Evolutionary conservation across 1,284 basidiomycete species (phyloP), one percentile per base, ranked within the genome.

Genomic region (Sphagnurus paluster): DNA sequence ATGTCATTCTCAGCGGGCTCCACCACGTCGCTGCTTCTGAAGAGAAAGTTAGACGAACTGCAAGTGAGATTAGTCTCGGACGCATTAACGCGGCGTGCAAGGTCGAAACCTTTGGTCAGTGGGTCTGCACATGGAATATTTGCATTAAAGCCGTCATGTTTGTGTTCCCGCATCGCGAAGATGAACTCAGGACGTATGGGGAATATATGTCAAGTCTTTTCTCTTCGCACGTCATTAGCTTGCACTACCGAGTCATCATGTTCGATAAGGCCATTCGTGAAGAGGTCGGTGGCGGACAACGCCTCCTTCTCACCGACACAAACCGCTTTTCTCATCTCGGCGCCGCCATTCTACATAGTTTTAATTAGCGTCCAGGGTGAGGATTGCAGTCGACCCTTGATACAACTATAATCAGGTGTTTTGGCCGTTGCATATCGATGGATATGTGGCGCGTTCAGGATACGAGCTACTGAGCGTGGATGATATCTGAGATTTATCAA

Each of bases 61-160:
- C 11, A 10, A 30, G 14, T 14, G 11, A 30, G 28, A 30, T 66
- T 37, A 20, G 42, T 2, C 45, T 59, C 25, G 56, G 50, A 39
- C 24, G 26, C 3, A 8, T 44, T 5, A 54, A 55, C 8, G 50
- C 53, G 5, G 46, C 42, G 2, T 52, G 55, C 24, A 50, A 48
- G 2, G 56, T 70, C 28, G 24, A 26, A 6, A 55, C 47, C 0
- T 46, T 48, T 7, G 50, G 53, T 0, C 55, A 68, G 1, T 71
- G 68, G 66, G 20, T 21, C 11, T 33, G 28, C 2, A 37, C 49
- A 1, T 43, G 20, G 23, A 26, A 20, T 6, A n/a, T 21, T 3
- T 10, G 20, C 5, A 5, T 3, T 7, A 43, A 39, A 40, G 44
- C 32, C 4, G 28, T 35, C 3, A 10, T 20, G 9, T 35, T 44